Evolutionary conservation across 352 stramenopile genomes (phyloP).

Genomic region (Globisporangium cystogenes): DNA sequence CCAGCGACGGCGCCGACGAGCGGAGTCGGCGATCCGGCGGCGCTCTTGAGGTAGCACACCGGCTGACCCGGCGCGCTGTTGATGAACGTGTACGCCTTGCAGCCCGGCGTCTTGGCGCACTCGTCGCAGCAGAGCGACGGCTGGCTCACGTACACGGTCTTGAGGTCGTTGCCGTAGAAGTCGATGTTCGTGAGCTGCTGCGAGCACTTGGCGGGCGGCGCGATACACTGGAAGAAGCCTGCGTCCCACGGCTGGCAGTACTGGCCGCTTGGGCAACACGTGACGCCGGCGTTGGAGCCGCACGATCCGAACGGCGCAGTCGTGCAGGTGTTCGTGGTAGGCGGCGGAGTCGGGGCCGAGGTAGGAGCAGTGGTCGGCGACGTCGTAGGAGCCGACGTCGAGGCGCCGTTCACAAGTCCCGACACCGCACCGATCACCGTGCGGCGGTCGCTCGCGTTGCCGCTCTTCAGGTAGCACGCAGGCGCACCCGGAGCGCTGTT

Average conservation of each 20-base stretch:
- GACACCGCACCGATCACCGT: neutral
- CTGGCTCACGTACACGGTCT: slow-evolving; percentile 2
- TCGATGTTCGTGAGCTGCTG: slow-evolving; percentile 1
- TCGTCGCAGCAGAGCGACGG: slow-evolving; percentile 24
- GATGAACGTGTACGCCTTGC: slow-evolving; percentile 36
- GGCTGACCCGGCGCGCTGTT: neutral
- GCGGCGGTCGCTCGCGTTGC: neutral
- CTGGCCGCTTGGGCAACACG: slow-evolving; percentile 22
- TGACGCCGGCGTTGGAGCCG: no score
- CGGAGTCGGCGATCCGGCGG: no score
- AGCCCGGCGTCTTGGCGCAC: slow-evolving; percentile 25
- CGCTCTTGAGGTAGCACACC: neutral
- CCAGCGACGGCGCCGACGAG: no score
- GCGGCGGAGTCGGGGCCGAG: neutral
- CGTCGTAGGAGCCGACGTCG: no score
- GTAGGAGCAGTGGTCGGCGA: no score
- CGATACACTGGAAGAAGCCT: neutral
- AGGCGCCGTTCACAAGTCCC: neutral
- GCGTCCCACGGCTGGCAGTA: slow-evolving; percentile 21
- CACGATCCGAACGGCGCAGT: slow-evolving; percentile 13
- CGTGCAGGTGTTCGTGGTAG: neutral
- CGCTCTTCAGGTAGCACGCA: neutral
- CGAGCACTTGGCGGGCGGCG: neutral
- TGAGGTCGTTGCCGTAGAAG: slow-evolving; percentile 7
- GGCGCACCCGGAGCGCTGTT: no score